Percentiles rank a stretch among this genome's conserved stretches.
These are phyloP conservation scores for Eutrema heterophyllum DNA, from an alignment of 345 rosid genomes.

Conservation along the genomic window DNA sequence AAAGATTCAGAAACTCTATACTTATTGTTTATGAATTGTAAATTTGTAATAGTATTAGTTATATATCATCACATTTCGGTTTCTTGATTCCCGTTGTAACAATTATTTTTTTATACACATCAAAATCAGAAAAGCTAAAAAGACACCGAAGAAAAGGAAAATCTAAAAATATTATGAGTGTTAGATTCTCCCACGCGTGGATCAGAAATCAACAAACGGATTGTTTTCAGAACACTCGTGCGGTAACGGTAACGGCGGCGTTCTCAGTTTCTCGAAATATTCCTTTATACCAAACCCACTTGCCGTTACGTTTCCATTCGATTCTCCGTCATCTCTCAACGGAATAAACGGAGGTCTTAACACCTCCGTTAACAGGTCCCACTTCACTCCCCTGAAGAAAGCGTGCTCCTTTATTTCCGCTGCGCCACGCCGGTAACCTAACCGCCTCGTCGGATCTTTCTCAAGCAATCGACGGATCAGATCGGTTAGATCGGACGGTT, in stretches of 20 bases:
- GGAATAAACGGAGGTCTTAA: constrained; percentile 85
- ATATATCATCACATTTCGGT: too few relatives aligned
- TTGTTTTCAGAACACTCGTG: constrained; percentile 31
- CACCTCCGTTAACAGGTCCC: constrained; percentile 79
- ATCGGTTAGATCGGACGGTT: constrained; percentile 52
- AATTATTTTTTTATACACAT: constrained; percentile 7
- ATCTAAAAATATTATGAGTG: not conserved
- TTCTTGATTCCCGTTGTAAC: too few relatives aligned
- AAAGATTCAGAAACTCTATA: too few relatives aligned
- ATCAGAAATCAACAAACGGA: constrained; percentile 46
- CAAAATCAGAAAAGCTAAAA: constrained; percentile 13
- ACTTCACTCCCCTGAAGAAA: constrained; percentile 66
- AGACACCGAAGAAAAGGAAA: not conserved
- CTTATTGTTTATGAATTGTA: too few relatives aligned
- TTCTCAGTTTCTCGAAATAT: constrained; percentile 36
- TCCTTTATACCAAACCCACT: constrained; percentile 38
- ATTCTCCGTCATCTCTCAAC: constrained; percentile 40
- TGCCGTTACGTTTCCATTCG: constrained; percentile 20
- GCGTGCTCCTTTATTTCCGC: constrained; percentile 70
- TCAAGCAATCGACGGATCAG: constrained; percentile 60
- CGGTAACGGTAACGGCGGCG: constrained; percentile 44
- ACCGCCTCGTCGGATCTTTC: constrained; percentile 70
- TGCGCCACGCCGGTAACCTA: constrained; percentile 71
- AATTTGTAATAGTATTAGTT: too few relatives aligned
- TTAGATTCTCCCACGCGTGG: constrained; percentile 33